Evolutionary conservation across 1,284 basidiomycete species (phyloP), one percentile per base, ranked within the genome.

Genomic region (Trametes polyzona): DNA sequence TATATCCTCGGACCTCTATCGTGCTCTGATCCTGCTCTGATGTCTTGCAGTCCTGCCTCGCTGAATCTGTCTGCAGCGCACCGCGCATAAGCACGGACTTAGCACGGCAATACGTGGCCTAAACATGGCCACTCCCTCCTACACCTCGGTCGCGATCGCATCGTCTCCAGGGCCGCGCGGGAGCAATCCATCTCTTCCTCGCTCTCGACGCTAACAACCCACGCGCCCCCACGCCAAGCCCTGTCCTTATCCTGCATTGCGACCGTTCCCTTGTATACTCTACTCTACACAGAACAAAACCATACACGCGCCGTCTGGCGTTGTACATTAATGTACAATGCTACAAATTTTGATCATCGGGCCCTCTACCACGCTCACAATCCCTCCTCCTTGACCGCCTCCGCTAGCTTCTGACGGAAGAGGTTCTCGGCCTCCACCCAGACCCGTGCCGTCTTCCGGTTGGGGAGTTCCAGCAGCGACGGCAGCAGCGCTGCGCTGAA

Each of bases 401-500:
- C 85, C 2, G 74, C 81, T 49, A 94, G 70, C 79, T 97, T 96
- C 70, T 88, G 76, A 69, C 79, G 80, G 82, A 90, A 98, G 52
- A 98, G 76, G 71, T 82, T 86, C 77, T 98, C 91, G 1, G 96
- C 96, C 58, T 96, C 90, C 24, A 81, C 83, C 96, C 96, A 98
- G 6, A 98, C 94, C 14, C 86, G 82, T 29, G 90, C 88, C 0
- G 71, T 80, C 55, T 79, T 67, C 59, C 91, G 77, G 57, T 86
- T 74, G 1, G 91, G 92, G 62, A 96, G 83, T 70, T 92, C 82
- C 35, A 95, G 74, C 60, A 98, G 74, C 16, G 94, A 93, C 8
- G 96, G 95, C 33, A 99, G 78, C 30, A 99, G 81, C 75, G 98
- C 95, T 17, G 76, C 71, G 68, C 93, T 95, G 78, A 99, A 99